Base-by-base conservation (phyloP, 441 rosid species). In the Dalechampia spathulata region DNA sequence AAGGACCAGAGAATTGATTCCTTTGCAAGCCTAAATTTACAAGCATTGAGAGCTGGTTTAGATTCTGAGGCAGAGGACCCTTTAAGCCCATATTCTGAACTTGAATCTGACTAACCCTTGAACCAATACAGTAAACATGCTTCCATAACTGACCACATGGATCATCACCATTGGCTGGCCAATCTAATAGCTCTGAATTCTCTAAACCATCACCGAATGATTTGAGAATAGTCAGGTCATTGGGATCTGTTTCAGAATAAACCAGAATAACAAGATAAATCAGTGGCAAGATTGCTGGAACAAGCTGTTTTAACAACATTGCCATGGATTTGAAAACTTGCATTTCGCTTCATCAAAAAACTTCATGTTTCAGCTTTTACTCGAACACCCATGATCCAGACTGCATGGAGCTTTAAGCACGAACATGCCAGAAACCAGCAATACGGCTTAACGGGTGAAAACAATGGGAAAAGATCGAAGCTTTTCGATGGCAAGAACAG, bases 101-200 rank as follows among this genome's bases (percentile, higher is more conserved):
- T 60, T 82, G 81, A 75, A 85, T 82, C 69, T 82, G 83, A n/a
- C 81, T 54, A 19, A 85, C 80, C 65, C 86, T 63, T 20, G 72
- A 51, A 56, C 58, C 72, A 23, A 40, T 38, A 56, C 94, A 86
- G 55, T 25, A 62, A 36, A 86, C 81, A 55, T 79, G 75, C 23
- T 74, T 72, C 94, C 90, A 86, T 2, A 72, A 64, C 41, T 71
- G 61, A 4, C 93, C 90, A 65, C 94, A 86, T 0, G 94, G 94
- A 70, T 83, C 90, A 30, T 56, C 76, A 21, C 75, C 82, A 61
- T 54, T 61, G 13, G 50, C 68, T 21, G 94, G 90, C 94, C 94
- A 86, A 45, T 72, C 56, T 46, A 86, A 71, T 48, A 83, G 80
- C 58, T 83, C 83, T 20, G 90, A 82, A 40, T 86, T 86, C 69